Base-by-base conservation (phyloP, 2,329 filamentous ascomycete species). In the Tympanopsis confertula region DNA sequence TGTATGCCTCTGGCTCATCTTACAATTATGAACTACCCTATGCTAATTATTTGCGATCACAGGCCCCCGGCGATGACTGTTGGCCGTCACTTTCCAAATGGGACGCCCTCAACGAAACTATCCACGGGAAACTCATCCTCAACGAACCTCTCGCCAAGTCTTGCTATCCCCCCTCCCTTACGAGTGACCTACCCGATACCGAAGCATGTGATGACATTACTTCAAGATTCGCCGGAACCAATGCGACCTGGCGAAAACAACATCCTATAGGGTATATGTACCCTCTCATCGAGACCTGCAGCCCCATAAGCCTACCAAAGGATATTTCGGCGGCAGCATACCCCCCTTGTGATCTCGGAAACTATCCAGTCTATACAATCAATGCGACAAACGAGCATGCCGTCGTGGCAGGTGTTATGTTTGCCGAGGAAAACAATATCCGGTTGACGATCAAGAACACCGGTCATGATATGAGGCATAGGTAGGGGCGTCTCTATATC, bases 181-280 rank as follows among this genome's bases (percentile, higher is more conserved):
- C n/a, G n/a, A n/a, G n/a, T n/a, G 13, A 39, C 49, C 10, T 74
- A 70, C 30, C 30, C 7, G 15, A 33, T 17, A 15, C 30, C 12
- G 30, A 33, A 17, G 10, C 10, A 15, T 33, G 30, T 33, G 10
- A 13, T 7, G 7, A 17, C 30, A 18, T 33, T 7, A 7, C 12
- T 18, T 33, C 30, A 7, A n/a, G n/a, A n/a, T n/a, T n/a, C 57
- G 7, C 10, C 12, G 10, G 30, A 15, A 7, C 7, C 30, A 17
- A 33, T 33, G 12, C 7, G 7, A 10, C 30, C 30, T 33, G 12
- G 12, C 30, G 7, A 15, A 7, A 10, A 7, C 7, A 13, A 7
- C 17, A 10, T 18, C 30, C 30, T 7, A 18, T 33, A 7, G 30
- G 30, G 7, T 33, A 33, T 18, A 18, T 10, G 7, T 33, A 33